Evolutionary conservation across 2,329 filamentous ascomycete genomes (phyloP), one percentile per base, ranked within the genome.

Genomic region (Thielaviopsis musarum): DNA sequence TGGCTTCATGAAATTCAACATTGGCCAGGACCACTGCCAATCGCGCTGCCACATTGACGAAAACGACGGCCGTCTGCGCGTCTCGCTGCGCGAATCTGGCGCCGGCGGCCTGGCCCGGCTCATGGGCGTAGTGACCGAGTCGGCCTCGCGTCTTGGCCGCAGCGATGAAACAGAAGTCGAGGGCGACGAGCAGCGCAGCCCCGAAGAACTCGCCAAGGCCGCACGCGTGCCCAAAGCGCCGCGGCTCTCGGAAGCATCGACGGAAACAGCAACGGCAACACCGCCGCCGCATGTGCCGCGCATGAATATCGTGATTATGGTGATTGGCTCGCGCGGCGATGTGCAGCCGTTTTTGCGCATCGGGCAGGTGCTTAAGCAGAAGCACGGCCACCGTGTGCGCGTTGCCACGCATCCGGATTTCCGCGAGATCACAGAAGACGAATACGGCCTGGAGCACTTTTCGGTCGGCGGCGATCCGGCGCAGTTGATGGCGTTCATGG

Each of bases 401-500:
- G 83, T 91, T 56, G 87, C 87, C 1, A 91, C 87, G 0, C 88
- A 91, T 66, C 85, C 86, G 1, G 82, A 82, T 0, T 91, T 91
- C 68, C 82, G 82, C 54, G 80, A 88, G 0, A 89, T 91, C 65
- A 61, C 60, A 7, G 80, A 91, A 1, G 78, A 88, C 65, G 84
- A 89, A 63, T 82, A 76, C 0, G 84, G 82, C 0, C 75, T 91
- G 0, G 87, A 91, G 65, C 91, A 91, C 71, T 91, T 91, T 70
- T 84, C 81, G 1, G 80, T 91, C 1, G 87, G 87, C 1, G 88
- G 88, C 1, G 83, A 91, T 65, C 88, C 88, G 1, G 81, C 84
- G 0, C 86, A 91, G 69, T 74, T 93, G 1, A 91, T 91, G 88
- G 84, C 85, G 0, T 91, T 90, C 69, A 91, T 93, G 88, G 86